These are phyloP conservation scores for Xylaria acuta DNA, from an alignment of 495 filamentous ascomycete species.

Conservation along the genomic window DNA sequence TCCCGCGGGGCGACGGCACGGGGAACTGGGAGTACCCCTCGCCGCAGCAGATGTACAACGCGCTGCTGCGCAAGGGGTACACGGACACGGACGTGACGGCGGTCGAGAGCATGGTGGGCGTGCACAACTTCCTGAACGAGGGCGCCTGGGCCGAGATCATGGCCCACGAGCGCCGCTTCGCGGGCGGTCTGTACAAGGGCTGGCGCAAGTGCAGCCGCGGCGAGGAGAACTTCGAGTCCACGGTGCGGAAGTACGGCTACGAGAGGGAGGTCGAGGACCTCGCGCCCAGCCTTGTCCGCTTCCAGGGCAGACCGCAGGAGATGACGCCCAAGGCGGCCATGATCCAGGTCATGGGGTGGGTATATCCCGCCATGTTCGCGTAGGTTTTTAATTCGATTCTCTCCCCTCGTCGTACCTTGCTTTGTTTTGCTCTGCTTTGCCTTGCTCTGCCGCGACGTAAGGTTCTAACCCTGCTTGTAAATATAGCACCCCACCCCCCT, in stretches of 20 bases:
- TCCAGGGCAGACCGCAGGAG: slow-evolving; percentile 87
- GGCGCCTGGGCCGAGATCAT: slow-evolving; percentile 95
- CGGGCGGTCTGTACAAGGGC: slow-evolving; percentile 69
- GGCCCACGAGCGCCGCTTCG: slow-evolving; percentile 87
- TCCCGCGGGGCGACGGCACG: slow-evolving; percentile 77
- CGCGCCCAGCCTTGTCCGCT: slow-evolving; percentile 76
- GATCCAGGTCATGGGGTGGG: slow-evolving; percentile 73
- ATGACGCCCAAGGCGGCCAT: slow-evolving; percentile 88
- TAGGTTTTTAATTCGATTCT: slow-evolving; percentile 46
- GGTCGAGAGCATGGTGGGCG: slow-evolving; percentile 95
- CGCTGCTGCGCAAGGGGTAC: slow-evolving; percentile 92
- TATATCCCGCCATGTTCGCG: slow-evolving; percentile 81
- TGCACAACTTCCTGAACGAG: slow-evolving; percentile 98
- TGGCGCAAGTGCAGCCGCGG: slow-evolving; percentile 79
- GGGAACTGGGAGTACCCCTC: slow-evolving; percentile 97
- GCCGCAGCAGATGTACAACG: slow-evolving; percentile 99
- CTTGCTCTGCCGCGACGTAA: too few relatives aligned
- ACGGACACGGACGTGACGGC: slow-evolving; percentile 90
- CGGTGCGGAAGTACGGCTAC: slow-evolving; percentile 43
- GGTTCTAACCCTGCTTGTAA: too few relatives aligned
- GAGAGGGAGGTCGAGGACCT: slow-evolving; percentile 45
- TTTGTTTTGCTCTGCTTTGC: too few relatives aligned
- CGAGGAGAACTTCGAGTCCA: slow-evolving; percentile 59
- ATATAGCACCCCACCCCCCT: slow-evolving; percentile 77
- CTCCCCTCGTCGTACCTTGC: background rate